Evolutionary conservation across 108 stramenopile species (phyloP).

Genomic region (Bacterosira constricta): DNA sequence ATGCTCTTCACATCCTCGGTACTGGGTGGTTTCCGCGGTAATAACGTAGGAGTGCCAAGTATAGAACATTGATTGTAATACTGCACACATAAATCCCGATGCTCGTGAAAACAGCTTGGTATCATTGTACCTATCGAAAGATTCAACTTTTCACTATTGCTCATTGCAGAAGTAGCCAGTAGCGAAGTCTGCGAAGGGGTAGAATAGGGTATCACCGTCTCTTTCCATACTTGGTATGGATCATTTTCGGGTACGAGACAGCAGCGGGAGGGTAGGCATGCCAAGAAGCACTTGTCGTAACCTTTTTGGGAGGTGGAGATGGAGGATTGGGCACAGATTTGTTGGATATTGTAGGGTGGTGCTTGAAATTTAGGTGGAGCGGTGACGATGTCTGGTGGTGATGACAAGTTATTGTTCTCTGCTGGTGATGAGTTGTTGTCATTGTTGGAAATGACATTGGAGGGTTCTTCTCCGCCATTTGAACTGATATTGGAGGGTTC

Average conservation of each 20-base stretch:
- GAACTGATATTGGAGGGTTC: no score
- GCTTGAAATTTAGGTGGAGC: not conserved
- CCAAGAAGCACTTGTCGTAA: conserved; percentile 9
- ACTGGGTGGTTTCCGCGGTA: conserved; percentile 3
- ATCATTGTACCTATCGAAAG: conserved; percentile 1
- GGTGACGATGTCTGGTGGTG: not conserved
- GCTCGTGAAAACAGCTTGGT: not conserved
- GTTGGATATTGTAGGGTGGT: conserved; percentile 2
- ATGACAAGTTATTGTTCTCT: no score
- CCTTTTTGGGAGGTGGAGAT: not conserved
- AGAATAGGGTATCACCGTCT: not conserved
- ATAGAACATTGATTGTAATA: conserved; percentile 4
- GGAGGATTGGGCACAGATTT: not conserved
- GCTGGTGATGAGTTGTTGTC: not conserved
- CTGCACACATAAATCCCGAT: not conserved
- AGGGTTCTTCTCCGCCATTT: no score
- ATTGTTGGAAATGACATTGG: not conserved
- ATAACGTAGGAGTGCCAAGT: not conserved
- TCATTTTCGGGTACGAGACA: not conserved
- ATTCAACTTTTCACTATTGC: not conserved
- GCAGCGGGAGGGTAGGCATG: conserved; percentile 10
- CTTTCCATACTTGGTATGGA: conserved; percentile 6
- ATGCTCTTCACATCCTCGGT: conserved; percentile 6
- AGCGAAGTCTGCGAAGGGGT: not conserved
- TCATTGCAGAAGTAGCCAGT: not conserved